Evolutionary conservation across 257 asterid species (phyloP).

Genomic region (Lithospermum erythrorhizon): DNA sequence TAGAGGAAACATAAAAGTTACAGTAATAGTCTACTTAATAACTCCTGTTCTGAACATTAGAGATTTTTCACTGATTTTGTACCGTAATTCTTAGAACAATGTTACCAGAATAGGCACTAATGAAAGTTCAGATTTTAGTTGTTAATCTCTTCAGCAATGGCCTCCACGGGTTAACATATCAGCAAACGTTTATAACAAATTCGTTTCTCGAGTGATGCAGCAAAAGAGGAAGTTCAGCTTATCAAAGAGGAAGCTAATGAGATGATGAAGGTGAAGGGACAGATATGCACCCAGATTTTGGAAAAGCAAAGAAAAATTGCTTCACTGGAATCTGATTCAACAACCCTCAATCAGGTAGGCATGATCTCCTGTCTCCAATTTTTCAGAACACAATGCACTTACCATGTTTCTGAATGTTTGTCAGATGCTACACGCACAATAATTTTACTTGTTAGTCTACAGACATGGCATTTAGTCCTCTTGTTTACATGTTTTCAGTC

Average conservation of each 20-base stretch:
- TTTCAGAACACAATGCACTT: too few species aligned
- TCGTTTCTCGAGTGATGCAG: conserved; percentile 29
- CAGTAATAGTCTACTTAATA: neutral
- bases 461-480: neutral
- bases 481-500: conserved; percentile 33
- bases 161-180: neutral
- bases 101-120: neutral
- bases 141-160: neutral
- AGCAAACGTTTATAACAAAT: neutral
- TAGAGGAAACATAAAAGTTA: too few species aligned
- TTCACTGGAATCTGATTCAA: conserved; percentile 44
- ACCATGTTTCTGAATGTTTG: too few species aligned
- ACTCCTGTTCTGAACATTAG: too few species aligned
- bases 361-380: neutral
- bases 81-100: too few species aligned
- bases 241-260: conserved; percentile 41
- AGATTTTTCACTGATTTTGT: too few species aligned
- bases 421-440: too few species aligned
- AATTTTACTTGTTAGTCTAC: neutral
- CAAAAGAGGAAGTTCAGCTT: conserved; percentile 39
- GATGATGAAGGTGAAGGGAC: conserved; percentile 42
- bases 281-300: conserved; percentile 46
- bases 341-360: conserved; percentile 52
- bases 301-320: conserved; percentile 51
- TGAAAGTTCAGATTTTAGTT: neutral